A percentile compares a stretch with the other conserved stretches of the same genome.
phyloP scores from a whole-genome alignment of 1,284 basidiomycete species.

The Boletus smithii region DNA sequence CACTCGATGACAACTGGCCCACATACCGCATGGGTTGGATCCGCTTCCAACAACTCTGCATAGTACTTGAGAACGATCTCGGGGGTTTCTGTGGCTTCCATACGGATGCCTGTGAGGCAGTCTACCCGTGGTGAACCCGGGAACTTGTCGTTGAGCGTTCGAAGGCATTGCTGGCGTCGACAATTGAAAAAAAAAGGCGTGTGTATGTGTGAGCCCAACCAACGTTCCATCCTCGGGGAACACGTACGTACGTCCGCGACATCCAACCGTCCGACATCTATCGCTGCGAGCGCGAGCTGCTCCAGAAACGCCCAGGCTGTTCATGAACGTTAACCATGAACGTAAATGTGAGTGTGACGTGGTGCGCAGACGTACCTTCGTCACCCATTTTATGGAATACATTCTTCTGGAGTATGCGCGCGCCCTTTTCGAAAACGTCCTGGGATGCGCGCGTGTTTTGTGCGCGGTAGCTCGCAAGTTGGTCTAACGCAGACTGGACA shows the following conservation, averaged over 20 bases:
- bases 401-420: constrained; percentile 53
- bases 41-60: constrained; percentile 59
- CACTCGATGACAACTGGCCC: too few species aligned
- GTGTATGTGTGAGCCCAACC: constrained; percentile 9
- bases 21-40: constrained; percentile 77
- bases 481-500: constrained; percentile 56
- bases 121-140: constrained; percentile 81
- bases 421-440: constrained; percentile 65
- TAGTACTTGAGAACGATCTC: constrained; percentile 70
- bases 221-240: neutral
- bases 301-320: constrained; percentile 86
- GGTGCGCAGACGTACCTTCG: constrained; percentile 45
- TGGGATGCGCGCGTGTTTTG: constrained; percentile 68
- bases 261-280: constrained; percentile 77
- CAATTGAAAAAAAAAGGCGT: too few species aligned
- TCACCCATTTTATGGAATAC: constrained; percentile 52
- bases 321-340: neutral
- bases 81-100: constrained; percentile 72
- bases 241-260: constrained; percentile 73
- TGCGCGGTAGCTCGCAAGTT: constrained; percentile 67
- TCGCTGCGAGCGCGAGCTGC: constrained; percentile 81
- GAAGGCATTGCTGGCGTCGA: constrained; percentile 59
- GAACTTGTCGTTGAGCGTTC: constrained; percentile 68
- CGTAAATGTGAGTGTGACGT: constrained; percentile 7
- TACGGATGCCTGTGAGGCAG: constrained; percentile 79